A percentile compares a stretch with the other conserved stretches of the same genome.
Evolutionary conservation across 805 yeast genomes (phyloP).

Genomic region (Dipodascus geniculatus): DNA sequence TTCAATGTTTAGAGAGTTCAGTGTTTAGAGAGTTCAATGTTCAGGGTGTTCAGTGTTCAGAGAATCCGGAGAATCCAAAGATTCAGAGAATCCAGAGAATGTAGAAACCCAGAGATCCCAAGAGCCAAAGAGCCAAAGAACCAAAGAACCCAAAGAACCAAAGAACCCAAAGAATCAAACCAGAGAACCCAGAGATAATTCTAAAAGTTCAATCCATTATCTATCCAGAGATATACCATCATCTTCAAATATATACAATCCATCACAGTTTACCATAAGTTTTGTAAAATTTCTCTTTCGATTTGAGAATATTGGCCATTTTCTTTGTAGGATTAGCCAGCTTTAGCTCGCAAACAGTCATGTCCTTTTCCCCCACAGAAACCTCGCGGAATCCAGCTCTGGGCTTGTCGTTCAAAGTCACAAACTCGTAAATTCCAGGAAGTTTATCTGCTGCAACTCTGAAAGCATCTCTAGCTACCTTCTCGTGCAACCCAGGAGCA

Average conservation of each 20-base stretch:
- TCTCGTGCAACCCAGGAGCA: constrained; percentile 69
- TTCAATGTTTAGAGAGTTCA: neutral
- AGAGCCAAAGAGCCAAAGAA: no score
- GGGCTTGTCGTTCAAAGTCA: constrained; percentile 48
- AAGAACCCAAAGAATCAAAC: no score
- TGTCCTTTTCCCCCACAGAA: constrained; percentile 31
- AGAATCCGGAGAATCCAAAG: no score
- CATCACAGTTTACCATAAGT: constrained; percentile 26
- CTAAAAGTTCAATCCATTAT: no score
- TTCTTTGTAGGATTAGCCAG: constrained; percentile 54
- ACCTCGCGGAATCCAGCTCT: constrained; percentile 60
- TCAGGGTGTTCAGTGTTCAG: neutral
- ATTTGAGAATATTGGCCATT: constrained; percentile 41
- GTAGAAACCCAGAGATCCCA: no score
- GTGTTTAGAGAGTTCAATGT: neutral
- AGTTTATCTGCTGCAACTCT: constrained; percentile 84
- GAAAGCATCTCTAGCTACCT: constrained; percentile 77
- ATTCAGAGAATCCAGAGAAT: neutral
- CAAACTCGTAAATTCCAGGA: constrained; percentile 86
- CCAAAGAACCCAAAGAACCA: no score
- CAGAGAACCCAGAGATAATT: no score
- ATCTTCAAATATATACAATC: neutral
- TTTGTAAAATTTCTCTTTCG: constrained; percentile 41
- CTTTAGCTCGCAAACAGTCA: constrained; percentile 43
- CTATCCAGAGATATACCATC: no score